phyloP scores from a whole-genome alignment of 352 stramenopile species.

The Elongisporangium senticosum region DNA sequence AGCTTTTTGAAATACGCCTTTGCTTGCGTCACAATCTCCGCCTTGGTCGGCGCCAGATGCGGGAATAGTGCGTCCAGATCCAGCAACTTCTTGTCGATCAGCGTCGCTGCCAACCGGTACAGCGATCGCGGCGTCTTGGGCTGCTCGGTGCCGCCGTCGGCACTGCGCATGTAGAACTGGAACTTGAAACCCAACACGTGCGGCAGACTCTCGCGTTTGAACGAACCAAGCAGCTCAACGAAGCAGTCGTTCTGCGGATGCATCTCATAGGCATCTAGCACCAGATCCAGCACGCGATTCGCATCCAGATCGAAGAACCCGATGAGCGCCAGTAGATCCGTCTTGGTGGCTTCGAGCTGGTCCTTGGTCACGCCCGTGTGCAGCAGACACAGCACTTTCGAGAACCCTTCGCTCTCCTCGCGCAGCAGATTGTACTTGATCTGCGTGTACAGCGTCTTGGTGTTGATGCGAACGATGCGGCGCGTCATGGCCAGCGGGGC shows the following conservation, averaged over 20 bases:
- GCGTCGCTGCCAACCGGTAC: conserved; percentile 81
- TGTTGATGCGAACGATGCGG: conserved; percentile 83
- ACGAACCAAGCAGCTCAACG: conserved; percentile 55
- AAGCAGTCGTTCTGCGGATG: conserved; percentile 79
- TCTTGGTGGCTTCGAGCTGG: conserved; percentile 63
- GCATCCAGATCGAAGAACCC: conserved; percentile 95
- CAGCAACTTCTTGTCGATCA: conserved; percentile 81
- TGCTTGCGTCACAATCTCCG: conserved; percentile 43
- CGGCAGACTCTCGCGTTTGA: conserved; percentile 75
- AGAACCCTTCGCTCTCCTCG: conserved; percentile 96
- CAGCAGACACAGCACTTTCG: conserved; percentile 88
- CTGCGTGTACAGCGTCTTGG: conserved; percentile 91
- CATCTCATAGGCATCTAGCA: conserved; percentile 91
- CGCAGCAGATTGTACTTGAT: conserved; percentile 96
- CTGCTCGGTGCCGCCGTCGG: conserved; percentile 20
- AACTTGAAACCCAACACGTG: conserved; percentile 94
- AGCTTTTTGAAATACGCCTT: conserved; percentile 36
- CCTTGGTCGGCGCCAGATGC: conserved; percentile 66
- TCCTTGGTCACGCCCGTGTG: conserved; percentile 61
- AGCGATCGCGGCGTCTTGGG: conserved; percentile 59
- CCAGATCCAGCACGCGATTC: conserved; percentile 93
- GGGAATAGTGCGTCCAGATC: conserved; percentile 72
- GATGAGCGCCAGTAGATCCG: conserved; percentile 71
- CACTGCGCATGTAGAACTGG: conserved; percentile 75
- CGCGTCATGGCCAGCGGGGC: conserved; percentile 51